Conservation (phyloP, 129 eudicot species). For the Chrysanthemum seticuspe region DNA sequence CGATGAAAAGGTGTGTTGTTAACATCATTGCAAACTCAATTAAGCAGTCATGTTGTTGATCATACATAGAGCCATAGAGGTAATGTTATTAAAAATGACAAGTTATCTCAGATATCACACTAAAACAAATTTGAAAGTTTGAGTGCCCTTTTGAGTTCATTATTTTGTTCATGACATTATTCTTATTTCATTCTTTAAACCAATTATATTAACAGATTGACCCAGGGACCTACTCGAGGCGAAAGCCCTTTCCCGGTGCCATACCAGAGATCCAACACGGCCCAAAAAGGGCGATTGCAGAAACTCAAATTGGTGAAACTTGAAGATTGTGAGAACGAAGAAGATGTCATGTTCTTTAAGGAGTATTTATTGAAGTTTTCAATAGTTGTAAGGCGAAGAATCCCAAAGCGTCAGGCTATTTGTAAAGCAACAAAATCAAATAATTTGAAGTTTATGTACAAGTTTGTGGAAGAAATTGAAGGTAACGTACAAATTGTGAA, state of each 20-base stretch:
- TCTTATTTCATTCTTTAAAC: neutral
- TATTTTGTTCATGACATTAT: neutral
- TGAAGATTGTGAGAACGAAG: conserved; percentile 1
- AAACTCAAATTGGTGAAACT: conserved; percentile 12
- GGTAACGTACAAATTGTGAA: neutral
- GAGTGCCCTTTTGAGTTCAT: too few relatives aligned
- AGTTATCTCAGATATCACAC: too few relatives aligned
- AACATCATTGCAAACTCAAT: too few relatives aligned
- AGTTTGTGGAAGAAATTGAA: conserved; percentile 6
- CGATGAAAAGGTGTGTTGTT: too few relatives aligned
- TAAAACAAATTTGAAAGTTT: too few relatives aligned
- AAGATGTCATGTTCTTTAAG: conserved; percentile 7
- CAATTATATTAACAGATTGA: conserved; percentile 7
- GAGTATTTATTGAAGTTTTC: conserved; percentile 18
- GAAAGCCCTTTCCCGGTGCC: conserved; percentile 4
- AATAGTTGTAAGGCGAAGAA: conserved; percentile 1
- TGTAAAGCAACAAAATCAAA: neutral
- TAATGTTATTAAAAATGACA: too few relatives aligned
- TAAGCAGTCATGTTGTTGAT: too few relatives aligned
- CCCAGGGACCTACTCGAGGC: neutral
- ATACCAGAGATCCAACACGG: neutral
- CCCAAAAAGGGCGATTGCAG: conserved; percentile 7
- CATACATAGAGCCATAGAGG: too few relatives aligned
- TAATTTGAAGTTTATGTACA: neutral
- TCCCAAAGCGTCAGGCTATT: neutral